Base-by-base conservation (phyloP, 1,284 basidiomycete species). In the Volvariella surrecta region DNA sequence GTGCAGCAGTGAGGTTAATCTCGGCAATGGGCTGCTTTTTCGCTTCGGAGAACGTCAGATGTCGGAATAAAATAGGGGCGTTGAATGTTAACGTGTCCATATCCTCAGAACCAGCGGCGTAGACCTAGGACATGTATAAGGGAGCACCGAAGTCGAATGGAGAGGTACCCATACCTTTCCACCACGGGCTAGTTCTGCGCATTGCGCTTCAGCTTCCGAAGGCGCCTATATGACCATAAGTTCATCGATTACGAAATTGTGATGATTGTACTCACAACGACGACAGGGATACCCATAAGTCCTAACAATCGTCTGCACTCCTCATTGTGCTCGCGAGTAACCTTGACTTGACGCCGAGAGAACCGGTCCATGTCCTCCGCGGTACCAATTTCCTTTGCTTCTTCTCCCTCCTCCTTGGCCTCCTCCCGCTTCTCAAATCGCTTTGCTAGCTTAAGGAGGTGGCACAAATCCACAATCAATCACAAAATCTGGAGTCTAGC, bases 51-150 rank as follows among this genome's bases (percentile, higher is more conserved):
- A 98, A 97, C 4, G 96, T 99, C 42, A 99, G 78, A 63, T 98
- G 95, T 39, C 95, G 90, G 52, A 90, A 84, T 7, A 99, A 73
- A 42, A 96, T 84, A 0, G 95, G 94, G 1, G 95, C 71, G 52
- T 80, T 76, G 69, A 99, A 99, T 0, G 96, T 99, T 35, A 99
- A 78, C 2, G 96, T 99, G 57, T 99, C 96, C 96, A 99, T 99
- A 60, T 99, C 96, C 66, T 99, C 96, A 0, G 93, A 97, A 4
- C 96, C 96, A 3, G 94, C 94, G 0, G 89, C 96, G 57, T 88
- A 99, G 16, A 97, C 90, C 88, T 91, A 54, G 21, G 20, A 13
- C 49, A 39, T 24, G n/a, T 40, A 16, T 19, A 15, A 19, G 13
- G n/a, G 15, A 35, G 18, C 6, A 15, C n/a, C 7, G 4, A 8